Base-by-base conservation (phyloP, 345 rosid species). In the Eucalyptus cloeziana region DNA sequence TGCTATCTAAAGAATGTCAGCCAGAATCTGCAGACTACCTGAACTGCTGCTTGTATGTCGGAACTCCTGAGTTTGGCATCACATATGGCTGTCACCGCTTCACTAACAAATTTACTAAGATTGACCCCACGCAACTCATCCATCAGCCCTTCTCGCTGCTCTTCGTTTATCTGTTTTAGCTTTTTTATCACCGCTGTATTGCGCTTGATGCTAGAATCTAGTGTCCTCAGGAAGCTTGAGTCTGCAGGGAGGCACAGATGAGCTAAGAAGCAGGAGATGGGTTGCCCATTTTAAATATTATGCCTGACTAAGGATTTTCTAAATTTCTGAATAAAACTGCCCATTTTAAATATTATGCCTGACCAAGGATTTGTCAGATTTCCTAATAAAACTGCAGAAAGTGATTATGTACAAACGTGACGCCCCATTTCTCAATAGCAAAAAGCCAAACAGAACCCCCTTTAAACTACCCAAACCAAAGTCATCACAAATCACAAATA, bases 141-240 rank as follows among this genome's bases (percentile, higher is more conserved):
- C 97, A 96, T 92, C 86, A 98, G 90, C 86, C 96, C 98, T 93
- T 96, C 99, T 89, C 94, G 93, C 92, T 91, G 97, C 92, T 97
- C 99, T 89, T 97, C 99, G 86, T 97, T 98, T 88, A 96, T 96
- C 94, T 95, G 99, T 92, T 95, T 98, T 87, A 98, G 92, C 88
- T 98, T 98, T 91, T 97, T 98, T 76, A 96, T 97, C 86, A 96
- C 96, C n/a, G 99, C 95, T 43, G 99, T 98, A 87, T 97, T 97
- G 37, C 98, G 97, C 93, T 94, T 97, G 54, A 98, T 98, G 91
- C 99, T 97, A 60, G 99, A 96, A 93, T 98, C 99, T 88, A 98
- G 91, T 58, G 99, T 96, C 95, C 99, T 93, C 81, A 98, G 96
- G 90, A 96, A 98, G 43, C 95, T 95, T 5, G 95, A 87, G 90